Evolutionary conservation across 2,329 filamentous ascomycete species (phyloP).

Genomic region (Cladosporium colombiae): DNA sequence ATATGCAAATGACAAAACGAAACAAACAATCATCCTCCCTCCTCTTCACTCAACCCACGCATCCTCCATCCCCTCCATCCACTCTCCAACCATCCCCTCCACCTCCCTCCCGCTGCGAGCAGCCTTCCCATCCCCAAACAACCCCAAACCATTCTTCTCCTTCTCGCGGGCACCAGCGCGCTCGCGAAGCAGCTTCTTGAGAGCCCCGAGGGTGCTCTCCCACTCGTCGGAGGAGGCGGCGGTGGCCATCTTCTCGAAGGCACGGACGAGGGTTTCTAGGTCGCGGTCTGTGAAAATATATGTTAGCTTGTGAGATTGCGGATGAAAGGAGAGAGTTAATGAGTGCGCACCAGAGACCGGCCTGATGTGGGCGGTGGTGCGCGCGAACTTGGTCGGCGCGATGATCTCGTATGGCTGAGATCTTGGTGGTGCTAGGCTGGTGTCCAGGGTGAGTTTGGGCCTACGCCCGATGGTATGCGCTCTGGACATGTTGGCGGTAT

Average conservation of each 20-base stretch:
- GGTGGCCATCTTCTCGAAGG: neutral
- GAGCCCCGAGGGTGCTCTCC: neutral
- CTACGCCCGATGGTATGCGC: neutral
- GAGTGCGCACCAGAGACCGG: neutral
- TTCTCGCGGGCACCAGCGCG: neutral
- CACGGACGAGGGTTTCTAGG: neutral
- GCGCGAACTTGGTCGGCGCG: neutral
- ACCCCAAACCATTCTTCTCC: neutral
- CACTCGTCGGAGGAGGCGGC: neutral
- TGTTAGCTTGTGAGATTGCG: neutral
- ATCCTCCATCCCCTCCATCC: neutral
- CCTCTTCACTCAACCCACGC: neutral
- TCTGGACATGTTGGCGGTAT: neutral
- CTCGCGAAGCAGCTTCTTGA: neutral
- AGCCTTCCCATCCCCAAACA: neutral
- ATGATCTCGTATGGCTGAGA: neutral
- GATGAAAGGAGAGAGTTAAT: neutral
- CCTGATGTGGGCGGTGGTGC: neutral
- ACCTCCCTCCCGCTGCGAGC: neutral
- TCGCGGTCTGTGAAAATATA: neutral
- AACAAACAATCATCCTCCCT: neutral
- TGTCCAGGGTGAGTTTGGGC: neutral
- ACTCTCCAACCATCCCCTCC: neutral
- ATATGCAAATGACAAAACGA: neutral
- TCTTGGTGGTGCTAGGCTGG: neutral